Percentiles rank a stretch among this genome's conserved stretches.
Conservation (phyloP, 371 early-diverging fungal genomes). For the Mortierella sp. region DNA sequence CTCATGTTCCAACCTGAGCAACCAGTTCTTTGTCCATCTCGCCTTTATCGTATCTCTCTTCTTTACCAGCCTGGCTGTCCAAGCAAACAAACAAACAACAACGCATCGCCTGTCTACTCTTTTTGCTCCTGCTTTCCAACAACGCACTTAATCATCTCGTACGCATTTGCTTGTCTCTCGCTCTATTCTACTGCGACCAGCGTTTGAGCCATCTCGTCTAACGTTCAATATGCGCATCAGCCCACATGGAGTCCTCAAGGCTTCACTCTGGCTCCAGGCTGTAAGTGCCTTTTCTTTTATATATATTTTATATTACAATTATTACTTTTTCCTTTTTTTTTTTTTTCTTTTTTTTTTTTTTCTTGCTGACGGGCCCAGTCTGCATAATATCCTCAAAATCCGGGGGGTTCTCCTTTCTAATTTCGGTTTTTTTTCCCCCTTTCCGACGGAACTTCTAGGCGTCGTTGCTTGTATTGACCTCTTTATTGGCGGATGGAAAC, state of each 20-base stretch:
- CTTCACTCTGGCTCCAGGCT: conserved; percentile 46
- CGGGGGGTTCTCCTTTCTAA: too few relatives aligned
- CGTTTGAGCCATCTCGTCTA: background rate
- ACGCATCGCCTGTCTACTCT: background rate
- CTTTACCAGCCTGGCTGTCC: background rate
- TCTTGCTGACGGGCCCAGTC: too few relatives aligned
- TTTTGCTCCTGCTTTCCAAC: background rate
- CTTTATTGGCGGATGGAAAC: conserved; percentile 16
- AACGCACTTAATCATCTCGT: too few relatives aligned
- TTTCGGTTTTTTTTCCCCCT: background rate
- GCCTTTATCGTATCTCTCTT: background rate
- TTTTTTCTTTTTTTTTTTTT: background rate
- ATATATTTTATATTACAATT: background rate
- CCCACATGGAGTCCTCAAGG: conserved; percentile 30
- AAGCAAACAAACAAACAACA: background rate
- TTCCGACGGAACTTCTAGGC: conserved; percentile 10
- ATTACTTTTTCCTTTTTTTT: background rate
- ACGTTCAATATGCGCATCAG: conserved; percentile 25
- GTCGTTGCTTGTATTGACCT: conserved; percentile 28
- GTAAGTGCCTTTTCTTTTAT: conserved; percentile 16
- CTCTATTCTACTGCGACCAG: too few relatives aligned
- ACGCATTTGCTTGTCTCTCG: background rate
- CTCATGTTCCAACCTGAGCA: too few relatives aligned
- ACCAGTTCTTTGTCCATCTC: too few relatives aligned
- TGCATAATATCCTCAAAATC: too few relatives aligned